Evolutionary conservation across 163 green algal genomes (phyloP).

Genomic region (Scenedesmus sp.): DNA sequence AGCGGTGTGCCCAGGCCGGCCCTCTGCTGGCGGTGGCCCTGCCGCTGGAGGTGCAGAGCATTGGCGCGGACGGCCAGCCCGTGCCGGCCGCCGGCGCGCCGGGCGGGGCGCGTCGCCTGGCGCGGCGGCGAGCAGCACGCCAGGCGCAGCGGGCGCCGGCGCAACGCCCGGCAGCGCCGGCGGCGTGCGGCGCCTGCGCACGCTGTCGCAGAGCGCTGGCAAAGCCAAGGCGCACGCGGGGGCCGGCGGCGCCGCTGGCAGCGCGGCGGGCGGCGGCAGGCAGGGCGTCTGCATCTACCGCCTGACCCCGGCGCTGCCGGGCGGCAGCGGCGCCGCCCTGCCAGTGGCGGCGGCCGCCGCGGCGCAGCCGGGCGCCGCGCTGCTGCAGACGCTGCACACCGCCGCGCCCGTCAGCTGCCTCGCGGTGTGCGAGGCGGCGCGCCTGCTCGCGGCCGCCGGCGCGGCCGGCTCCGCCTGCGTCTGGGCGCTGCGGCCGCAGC

Average conservation of each 20-base stretch:
- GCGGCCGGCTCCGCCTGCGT: constrained; percentile 24
- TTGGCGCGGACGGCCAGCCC: neutral
- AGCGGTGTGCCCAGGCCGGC: neutral
- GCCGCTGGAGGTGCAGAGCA: neutral
- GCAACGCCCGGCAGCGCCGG: neutral
- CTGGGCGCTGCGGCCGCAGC: neutral
- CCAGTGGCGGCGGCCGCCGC: neutral
- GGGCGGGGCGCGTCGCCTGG: neutral
- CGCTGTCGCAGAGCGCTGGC: constrained; percentile 16
- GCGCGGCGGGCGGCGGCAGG: neutral
- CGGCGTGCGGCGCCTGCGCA: neutral
- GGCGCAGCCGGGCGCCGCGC: neutral
- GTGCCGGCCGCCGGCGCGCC: neutral
- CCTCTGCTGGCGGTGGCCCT: neutral
- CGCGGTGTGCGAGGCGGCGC: neutral
- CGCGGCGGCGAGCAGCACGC: neutral
- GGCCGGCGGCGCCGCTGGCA: too few species aligned
- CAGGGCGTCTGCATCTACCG: constrained; percentile 9
- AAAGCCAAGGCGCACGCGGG: neutral
- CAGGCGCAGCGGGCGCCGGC: neutral
- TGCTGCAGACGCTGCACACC: constrained; percentile 3
- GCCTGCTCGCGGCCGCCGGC: constrained; percentile 22
- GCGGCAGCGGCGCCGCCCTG: too few species aligned
- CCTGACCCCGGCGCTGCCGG: neutral
- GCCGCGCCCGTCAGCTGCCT: constrained; percentile 5